A percentile compares a stretch with the other conserved stretches of the same genome.
phyloP scores from a whole-genome alignment of 768 basidiomycete species.

The Podaxis sp. region DNA sequence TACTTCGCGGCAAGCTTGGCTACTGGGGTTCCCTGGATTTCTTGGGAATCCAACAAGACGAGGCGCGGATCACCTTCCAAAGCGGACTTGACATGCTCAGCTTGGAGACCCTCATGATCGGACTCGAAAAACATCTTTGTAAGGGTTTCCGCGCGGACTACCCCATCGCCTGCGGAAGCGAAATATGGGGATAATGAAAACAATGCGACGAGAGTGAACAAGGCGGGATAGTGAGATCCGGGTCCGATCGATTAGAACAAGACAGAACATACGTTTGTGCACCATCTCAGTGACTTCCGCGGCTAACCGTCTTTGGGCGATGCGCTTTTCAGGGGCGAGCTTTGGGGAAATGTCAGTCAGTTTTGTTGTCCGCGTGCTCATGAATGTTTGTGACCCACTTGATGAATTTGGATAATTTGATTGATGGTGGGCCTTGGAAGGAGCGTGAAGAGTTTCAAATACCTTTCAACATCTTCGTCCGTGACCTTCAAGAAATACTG shows the following conservation, averaged over 20 bases:
- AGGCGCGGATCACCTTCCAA: conserved; percentile 69
- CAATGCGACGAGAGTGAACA: neutral
- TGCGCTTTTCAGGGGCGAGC: conserved; percentile 42
- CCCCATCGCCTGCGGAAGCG: conserved; percentile 32
- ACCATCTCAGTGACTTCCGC: conserved; percentile 55
- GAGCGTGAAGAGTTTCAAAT: conserved; percentile 83
- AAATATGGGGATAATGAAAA: conserved; percentile 10
- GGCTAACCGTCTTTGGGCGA: conserved; percentile 49
- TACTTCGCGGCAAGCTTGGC: conserved; percentile 61
- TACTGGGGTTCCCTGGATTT: conserved; percentile 55
- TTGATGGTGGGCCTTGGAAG: conserved; percentile 59
- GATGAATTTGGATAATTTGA: conserved; percentile 56
- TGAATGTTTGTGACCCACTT: conserved; percentile 34
- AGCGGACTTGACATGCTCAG: conserved; percentile 58
- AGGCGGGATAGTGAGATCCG: neutral
- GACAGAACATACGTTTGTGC: conserved; percentile 34
- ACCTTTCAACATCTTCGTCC: conserved; percentile 78
- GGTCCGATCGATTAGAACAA: neutral
- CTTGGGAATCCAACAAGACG: conserved; percentile 44
- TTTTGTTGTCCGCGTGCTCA: neutral
- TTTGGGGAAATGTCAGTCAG: conserved; percentile 18
- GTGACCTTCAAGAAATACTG: conserved; percentile 88
- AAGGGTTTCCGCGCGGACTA: conserved; percentile 39
- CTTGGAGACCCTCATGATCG: conserved; percentile 45
- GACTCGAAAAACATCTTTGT: conserved; percentile 46